These are phyloP conservation scores for Fusarium sambucinum DNA, from an alignment of 2,329 filamentous ascomycete genomes.

Conservation along the genomic window DNA sequence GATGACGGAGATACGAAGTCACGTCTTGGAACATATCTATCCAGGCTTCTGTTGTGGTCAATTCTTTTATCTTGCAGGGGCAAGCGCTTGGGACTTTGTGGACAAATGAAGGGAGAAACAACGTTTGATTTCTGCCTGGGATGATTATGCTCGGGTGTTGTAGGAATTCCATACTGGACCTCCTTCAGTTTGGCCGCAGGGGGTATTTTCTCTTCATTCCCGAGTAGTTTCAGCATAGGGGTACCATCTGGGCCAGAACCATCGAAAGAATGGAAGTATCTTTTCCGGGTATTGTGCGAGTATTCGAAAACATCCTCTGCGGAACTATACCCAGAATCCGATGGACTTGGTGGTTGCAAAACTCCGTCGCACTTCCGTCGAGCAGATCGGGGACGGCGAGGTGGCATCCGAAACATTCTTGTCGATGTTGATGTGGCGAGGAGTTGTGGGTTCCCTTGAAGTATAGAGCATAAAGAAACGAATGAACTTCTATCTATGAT, in stretches of 20 bases:
- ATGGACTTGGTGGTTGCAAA: conserved; percentile 31
- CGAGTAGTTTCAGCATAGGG: background rate
- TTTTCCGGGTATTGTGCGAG: conserved; percentile 9
- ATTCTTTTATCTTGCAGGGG: conserved; percentile 17
- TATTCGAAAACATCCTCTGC: conserved; percentile 35
- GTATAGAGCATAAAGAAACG: conserved; percentile 29
- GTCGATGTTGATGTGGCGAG: background rate
- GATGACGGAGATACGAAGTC: conserved; percentile 51
- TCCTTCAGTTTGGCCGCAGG: background rate
- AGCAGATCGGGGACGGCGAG: conserved; percentile 18
- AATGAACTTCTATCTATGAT: conserved; percentile 36
- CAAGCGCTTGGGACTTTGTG: background rate
- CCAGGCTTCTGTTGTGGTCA: conserved; percentile 47
- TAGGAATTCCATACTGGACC: background rate
- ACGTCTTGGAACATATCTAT: conserved; percentile 65
- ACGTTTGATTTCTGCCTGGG: conserved; percentile 6
- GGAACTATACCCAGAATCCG: conserved; percentile 51
- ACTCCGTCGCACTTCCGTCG: conserved; percentile 14
- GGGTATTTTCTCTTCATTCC: conserved; percentile 9
- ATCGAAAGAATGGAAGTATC: conserved; percentile 31
- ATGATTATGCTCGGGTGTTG: conserved; percentile 11
- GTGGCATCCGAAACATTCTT: conserved; percentile 29
- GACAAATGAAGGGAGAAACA: conserved; percentile 35
- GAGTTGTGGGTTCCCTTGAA: background rate
- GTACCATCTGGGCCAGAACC: conserved; percentile 31